Evolutionary conservation across 2,329 filamentous ascomycete genomes (phyloP).

Genomic region (Coniosporium tulheliwenetii): DNA sequence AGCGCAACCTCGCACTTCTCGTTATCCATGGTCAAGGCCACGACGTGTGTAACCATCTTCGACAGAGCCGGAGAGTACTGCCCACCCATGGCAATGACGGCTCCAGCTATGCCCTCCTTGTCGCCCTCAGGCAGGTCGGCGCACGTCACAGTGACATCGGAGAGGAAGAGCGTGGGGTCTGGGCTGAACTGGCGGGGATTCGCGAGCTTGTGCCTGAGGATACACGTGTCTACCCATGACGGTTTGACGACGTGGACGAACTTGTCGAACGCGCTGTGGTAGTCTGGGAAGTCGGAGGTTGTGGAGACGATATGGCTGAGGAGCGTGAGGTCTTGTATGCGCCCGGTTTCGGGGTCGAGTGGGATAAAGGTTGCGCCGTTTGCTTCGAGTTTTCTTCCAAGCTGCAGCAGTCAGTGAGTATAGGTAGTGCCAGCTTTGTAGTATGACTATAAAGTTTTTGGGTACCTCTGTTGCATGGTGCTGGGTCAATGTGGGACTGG

Average conservation of each 20-base stretch:
- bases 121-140: constrained; percentile 74
- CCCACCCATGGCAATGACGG: constrained; percentile 78
- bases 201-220: constrained; percentile 53
- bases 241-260: constrained; percentile 77
- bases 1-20: constrained; percentile 50
- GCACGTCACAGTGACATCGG: constrained; percentile 66
- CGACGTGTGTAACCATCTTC: constrained; percentile 72
- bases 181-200: constrained; percentile 78
- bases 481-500: constrained; percentile 15
- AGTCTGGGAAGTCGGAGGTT: constrained; percentile 85
- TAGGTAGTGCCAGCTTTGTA: neutral
- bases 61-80: constrained; percentile 58
- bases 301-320: constrained; percentile 55
- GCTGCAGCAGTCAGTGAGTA: constrained; percentile 18
- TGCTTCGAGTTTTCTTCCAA: constrained; percentile 28
- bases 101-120: constrained; percentile 82
- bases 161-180: constrained; percentile 81
- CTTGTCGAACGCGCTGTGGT: constrained; percentile 53
- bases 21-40: constrained; percentile 62
- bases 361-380: constrained; percentile 32
- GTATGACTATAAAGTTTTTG: neutral
- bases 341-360: constrained; percentile 20
- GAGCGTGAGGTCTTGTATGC: constrained; percentile 23
- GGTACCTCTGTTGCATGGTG: constrained; percentile 7
- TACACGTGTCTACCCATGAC: constrained; percentile 60